Percentiles rank a stretch among this genome's conserved stretches.
These are phyloP conservation scores for Sporothrix inflata DNA, from an alignment of 2,329 filamentous ascomycete genomes.

Conservation along the genomic window DNA sequence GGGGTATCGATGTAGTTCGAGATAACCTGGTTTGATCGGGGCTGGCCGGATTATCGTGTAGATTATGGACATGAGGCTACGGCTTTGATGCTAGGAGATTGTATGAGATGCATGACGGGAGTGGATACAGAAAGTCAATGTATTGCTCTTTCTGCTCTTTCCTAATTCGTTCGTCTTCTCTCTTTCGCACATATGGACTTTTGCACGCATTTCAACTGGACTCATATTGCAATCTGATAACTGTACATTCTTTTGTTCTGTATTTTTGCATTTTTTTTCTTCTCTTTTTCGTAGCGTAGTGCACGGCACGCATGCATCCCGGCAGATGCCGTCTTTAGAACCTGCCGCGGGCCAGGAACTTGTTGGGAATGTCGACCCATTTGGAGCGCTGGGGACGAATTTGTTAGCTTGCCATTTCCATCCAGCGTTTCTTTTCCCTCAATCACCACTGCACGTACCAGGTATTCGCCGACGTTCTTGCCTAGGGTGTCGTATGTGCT, in stretches of 20 bases:
- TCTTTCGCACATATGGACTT: too few species aligned
- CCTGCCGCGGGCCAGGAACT: conserved; percentile 47
- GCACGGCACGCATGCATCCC: not conserved
- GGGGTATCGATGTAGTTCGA: not conserved
- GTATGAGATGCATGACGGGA: not conserved
- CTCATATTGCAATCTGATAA: not conserved
- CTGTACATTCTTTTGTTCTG: not conserved
- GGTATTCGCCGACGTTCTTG: conserved; percentile 51
- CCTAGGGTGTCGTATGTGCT: conserved; percentile 50
- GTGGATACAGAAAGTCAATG: not conserved
- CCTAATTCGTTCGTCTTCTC: too few species aligned
- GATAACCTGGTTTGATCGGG: not conserved
- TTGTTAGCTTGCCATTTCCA: not conserved
- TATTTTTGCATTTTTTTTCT: too few species aligned
- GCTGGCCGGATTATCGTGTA: not conserved
- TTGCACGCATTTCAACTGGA: too few species aligned
- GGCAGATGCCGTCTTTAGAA: conserved; percentile 34
- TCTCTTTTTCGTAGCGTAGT: too few species aligned
- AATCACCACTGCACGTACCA: conserved; percentile 33
- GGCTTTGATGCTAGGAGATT: not conserved
- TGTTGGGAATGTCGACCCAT: conserved; percentile 49
- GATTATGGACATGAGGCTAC: not conserved
- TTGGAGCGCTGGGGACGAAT: conserved; percentile 40
- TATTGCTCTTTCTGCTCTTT: too few species aligned
- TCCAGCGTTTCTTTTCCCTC: not conserved